phyloP scores from a whole-genome alignment of 306 rosid species.

The Vigna unguiculata region DNA sequence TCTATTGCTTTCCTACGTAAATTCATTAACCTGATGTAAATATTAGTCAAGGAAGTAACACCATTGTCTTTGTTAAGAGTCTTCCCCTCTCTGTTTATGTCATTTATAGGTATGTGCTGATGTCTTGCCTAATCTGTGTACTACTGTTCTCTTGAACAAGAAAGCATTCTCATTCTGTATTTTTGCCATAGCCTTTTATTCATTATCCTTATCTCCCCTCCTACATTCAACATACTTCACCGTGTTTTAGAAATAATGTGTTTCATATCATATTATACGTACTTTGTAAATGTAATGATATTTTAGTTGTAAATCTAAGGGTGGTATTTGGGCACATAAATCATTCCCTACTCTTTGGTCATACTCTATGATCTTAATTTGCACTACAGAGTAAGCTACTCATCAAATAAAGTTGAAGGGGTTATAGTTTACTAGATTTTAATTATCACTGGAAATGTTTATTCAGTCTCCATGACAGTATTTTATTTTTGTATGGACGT shows the following conservation, averaged over 20 bases:
- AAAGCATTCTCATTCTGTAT: not conserved
- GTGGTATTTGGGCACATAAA: not conserved
- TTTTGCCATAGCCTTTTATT: not conserved
- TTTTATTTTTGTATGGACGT: not conserved
- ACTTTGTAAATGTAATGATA: slow-evolving; percentile 20
- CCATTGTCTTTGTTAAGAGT: not conserved
- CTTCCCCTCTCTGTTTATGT: not conserved
- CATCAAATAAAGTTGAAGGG: slow-evolving; percentile 22
- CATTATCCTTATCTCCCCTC: too few species aligned
- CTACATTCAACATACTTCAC: not conserved
- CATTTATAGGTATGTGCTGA: not conserved
- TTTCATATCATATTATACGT: not conserved
- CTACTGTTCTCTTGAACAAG: too few species aligned
- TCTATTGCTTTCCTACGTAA: too few species aligned
- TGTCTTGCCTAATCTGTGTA: not conserved
- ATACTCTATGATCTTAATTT: not conserved
- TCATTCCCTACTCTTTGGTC: slow-evolving; percentile 3
- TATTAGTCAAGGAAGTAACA: not conserved
- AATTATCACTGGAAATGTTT: slow-evolving; percentile 12
- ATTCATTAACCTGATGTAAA: too few species aligned
- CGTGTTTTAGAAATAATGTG: not conserved
- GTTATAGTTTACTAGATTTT: slow-evolving; percentile 3
- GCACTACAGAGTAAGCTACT: slow-evolving; percentile 16
- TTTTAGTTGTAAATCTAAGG: slow-evolving; percentile 1
- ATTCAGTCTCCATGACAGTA: slow-evolving; percentile 14